Conservation (phyloP, 1,284 basidiomycete species). For the Lignosus rhinocerotis region DNA sequence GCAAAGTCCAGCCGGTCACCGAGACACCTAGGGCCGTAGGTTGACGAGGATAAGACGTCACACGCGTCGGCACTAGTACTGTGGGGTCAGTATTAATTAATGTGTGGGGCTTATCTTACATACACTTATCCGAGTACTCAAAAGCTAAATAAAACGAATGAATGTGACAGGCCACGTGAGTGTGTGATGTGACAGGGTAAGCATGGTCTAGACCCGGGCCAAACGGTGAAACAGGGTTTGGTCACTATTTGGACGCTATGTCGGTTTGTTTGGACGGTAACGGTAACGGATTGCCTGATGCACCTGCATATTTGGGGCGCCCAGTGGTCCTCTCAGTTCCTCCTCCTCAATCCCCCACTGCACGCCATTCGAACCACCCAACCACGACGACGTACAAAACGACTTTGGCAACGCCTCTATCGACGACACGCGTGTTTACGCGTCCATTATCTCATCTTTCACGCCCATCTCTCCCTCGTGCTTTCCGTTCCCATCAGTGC, state of each 20-base stretch:
- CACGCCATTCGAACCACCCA: conserved; percentile 9
- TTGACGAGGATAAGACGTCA: conserved; percentile 3
- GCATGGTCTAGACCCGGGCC: conserved; percentile 10
- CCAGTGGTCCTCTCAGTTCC: neutral
- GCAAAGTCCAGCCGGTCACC: too few species aligned
- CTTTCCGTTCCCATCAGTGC: conserved; percentile 22
- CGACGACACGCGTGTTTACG: conserved; percentile 21
- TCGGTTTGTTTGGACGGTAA: conserved; percentile 10
- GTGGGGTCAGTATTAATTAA: neutral
- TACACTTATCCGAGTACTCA: neutral
- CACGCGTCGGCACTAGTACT: too few species aligned
- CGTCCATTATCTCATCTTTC: conserved; percentile 14
- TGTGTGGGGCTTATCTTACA: too few species aligned
- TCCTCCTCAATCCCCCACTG: conserved; percentile 9
- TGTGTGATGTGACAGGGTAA: neutral
- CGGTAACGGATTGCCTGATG: conserved; percentile 8
- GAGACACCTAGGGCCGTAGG: too few species aligned
- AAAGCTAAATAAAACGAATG: too few species aligned
- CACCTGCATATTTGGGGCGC: conserved; percentile 19
- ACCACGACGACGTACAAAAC: conserved; percentile 13
- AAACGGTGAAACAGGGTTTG: conserved; percentile 18
- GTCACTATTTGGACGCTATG: conserved; percentile 1
- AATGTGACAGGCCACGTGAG: neutral
- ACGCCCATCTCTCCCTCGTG: conserved; percentile 28
- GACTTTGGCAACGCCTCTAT: conserved; percentile 7